Evolutionary conservation across 768 basidiomycete genomes (phyloP).

Genomic region (Amanita rubescens): DNA sequence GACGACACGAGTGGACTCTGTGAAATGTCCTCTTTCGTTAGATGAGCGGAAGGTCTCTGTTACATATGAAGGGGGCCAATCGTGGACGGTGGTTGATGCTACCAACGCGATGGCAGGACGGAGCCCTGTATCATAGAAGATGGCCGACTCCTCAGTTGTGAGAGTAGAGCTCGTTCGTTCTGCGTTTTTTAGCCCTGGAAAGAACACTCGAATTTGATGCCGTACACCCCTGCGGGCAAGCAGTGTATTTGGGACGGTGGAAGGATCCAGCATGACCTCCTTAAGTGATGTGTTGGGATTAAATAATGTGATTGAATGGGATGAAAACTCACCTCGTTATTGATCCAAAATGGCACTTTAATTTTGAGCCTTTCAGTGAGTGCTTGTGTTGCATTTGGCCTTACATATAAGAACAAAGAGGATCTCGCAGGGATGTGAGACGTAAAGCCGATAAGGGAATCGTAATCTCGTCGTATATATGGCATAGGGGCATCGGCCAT

Average conservation of each 20-base stretch:
- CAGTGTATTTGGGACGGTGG: no score
- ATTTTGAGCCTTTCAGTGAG: background rate
- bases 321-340: background rate
- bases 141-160: background rate
- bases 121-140: no score
- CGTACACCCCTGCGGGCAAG: no score
- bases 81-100: background rate
- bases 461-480: background rate
- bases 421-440: background rate
- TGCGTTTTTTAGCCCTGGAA: background rate
- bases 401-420: background rate
- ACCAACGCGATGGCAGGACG: background rate
- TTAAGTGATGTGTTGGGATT: no score
- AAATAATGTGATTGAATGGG: no score
- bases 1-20: background rate
- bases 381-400: background rate
- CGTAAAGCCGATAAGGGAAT: background rate
- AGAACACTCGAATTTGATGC: no score
- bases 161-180: background rate
- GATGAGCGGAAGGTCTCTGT: background rate
- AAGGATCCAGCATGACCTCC: no score
- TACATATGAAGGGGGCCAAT: no score
- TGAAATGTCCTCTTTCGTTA: no score
- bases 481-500: background rate
- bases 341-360: background rate